These are phyloP conservation scores for Mortierella claussenii DNA, from an alignment of 192 early-diverging fungal genomes.

Conservation along the genomic window DNA sequence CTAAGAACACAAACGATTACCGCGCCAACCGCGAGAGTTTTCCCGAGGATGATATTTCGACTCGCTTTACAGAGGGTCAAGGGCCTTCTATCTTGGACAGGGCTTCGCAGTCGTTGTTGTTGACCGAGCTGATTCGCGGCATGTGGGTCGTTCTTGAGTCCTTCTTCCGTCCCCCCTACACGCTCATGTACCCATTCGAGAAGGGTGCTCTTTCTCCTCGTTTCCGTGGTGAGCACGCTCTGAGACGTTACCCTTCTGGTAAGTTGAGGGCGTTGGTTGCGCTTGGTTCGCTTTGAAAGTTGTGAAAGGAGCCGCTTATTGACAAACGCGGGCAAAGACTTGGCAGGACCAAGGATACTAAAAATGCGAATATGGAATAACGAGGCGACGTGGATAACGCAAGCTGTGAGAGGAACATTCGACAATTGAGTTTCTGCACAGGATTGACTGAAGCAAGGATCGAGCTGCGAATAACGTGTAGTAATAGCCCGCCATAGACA, in stretches of 20 bases:
- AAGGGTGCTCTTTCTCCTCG: constrained; percentile 93
- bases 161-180: constrained; percentile 95
- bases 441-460: too few species aligned
- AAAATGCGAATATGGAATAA: too few species aligned
- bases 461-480: too few species aligned
- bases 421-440: too few species aligned
- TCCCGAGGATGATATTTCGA: constrained; percentile 47
- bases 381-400: too few species aligned
- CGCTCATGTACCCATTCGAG: constrained; percentile 95
- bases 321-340: too few species aligned
- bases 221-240: constrained; percentile 97
- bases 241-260: constrained; percentile 95
- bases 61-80: constrained; percentile 29
- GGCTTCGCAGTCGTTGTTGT: constrained; percentile 81
- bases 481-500: too few species aligned
- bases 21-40: constrained; percentile 49
- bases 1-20: constrained; percentile 49
- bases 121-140: constrained; percentile 92
- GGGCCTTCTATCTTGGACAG: constrained; percentile 57
- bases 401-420: too few species aligned
- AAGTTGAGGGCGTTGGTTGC: too few species aligned
- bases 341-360: too few species aligned
- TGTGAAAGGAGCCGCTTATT: too few species aligned
- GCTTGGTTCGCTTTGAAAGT: too few species aligned
- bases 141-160: constrained; percentile 94